Evolutionary conservation across 108 stramenopile species (phyloP).

Genomic region (Cyclotella sp.): DNA sequence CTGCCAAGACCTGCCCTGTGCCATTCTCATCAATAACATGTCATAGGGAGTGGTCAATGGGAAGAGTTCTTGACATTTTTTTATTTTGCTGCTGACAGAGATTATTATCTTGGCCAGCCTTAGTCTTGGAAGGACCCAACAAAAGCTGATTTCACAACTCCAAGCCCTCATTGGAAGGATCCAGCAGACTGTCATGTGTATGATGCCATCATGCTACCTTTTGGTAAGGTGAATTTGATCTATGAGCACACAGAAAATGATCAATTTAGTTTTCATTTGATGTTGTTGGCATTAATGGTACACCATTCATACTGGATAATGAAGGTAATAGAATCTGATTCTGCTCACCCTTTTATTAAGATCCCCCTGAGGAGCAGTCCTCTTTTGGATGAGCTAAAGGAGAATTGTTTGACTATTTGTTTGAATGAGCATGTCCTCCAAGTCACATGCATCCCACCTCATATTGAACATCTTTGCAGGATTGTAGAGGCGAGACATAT

Average conservation of each 20-base stretch:
- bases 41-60: slow-evolving; percentile 54
- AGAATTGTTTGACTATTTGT: slow-evolving; percentile 21
- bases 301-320: slow-evolving; percentile 37
- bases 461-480: slow-evolving; percentile 15
- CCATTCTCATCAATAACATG: slow-evolving; percentile 43
- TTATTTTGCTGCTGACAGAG: slow-evolving; percentile 44
- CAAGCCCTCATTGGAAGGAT: slow-evolving; percentile 44
- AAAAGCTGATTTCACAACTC: slow-evolving; percentile 25
- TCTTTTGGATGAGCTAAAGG: slow-evolving; percentile 32
- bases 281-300: slow-evolving; percentile 40
- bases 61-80: slow-evolving; percentile 52
- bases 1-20: slow-evolving; percentile 48
- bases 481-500: neutral
- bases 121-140: slow-evolving; percentile 40
- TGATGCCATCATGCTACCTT: neutral
- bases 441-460: slow-evolving; percentile 48
- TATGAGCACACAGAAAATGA: slow-evolving; percentile 22
- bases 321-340: neutral
- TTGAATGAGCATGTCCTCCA: slow-evolving; percentile 30
- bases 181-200: neutral
- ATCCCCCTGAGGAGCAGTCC: slow-evolving; percentile 8
- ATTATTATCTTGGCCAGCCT: slow-evolving; percentile 49
- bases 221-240: slow-evolving; percentile 3
- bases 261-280: slow-evolving; percentile 13
- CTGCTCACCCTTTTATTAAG: slow-evolving; percentile 1